phyloP scores from a whole-genome alignment of 768 basidiomycete genomes.

The Lactarius hengduanensis region DNA sequence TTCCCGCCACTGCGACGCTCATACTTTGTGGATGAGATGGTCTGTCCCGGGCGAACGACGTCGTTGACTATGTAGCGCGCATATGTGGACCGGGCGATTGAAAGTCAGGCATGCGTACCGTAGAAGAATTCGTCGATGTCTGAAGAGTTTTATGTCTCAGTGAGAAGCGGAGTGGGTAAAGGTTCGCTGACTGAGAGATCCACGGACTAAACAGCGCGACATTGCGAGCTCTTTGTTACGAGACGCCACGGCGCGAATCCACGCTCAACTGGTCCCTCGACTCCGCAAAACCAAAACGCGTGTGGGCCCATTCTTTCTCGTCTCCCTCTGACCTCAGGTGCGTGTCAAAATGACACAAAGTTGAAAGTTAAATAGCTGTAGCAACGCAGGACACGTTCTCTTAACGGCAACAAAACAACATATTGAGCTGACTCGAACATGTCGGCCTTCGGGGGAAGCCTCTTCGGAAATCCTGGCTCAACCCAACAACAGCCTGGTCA shows the following conservation, averaged over 20 bases:
- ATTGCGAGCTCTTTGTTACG: background rate
- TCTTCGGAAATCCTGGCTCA: constrained; percentile 28
- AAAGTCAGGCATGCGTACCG: constrained; percentile 36
- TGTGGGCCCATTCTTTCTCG: background rate
- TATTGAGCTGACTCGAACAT: constrained; percentile 17
- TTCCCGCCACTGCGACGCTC: constrained; percentile 57
- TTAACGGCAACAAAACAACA: background rate
- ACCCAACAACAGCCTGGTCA: constrained; percentile 31
- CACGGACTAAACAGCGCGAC: constrained; percentile 16
- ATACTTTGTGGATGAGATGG: constrained; percentile 51
- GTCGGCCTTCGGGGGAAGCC: constrained; percentile 22
- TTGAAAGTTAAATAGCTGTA: constrained; percentile 4
- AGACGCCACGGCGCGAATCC: background rate
- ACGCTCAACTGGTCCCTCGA: too few species aligned
- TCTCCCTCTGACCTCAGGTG: background rate
- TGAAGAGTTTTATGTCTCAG: constrained; percentile 28
- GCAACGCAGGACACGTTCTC: background rate
- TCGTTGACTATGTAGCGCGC: constrained; percentile 41
- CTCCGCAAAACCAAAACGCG: background rate
- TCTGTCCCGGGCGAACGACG: constrained; percentile 58
- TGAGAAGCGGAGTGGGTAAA: background rate
- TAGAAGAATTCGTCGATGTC: constrained; percentile 60
- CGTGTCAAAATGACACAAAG: constrained; percentile 4
- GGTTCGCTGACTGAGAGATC: constrained; percentile 17
- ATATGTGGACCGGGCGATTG: background rate